Base-by-base conservation (phyloP, 1,284 basidiomycete species). In the Neotropicomus parvogracilis region DNA sequence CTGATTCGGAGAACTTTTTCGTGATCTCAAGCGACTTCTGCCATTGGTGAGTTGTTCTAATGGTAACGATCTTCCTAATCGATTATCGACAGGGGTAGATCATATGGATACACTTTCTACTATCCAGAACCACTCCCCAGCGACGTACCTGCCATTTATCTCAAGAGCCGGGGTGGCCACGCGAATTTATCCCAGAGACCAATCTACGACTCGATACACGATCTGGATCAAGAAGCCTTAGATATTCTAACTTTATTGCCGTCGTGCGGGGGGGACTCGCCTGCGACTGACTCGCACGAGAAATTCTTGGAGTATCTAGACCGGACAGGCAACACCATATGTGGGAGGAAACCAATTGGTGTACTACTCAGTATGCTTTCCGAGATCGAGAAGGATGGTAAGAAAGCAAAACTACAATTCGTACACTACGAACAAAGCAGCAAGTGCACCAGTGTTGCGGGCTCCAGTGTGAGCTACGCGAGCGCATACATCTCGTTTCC, bases 21-120 rank as follows among this genome's bases (percentile, higher is more conserved):
- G 85, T 99, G 34, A 78, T 97, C 46, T 97, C 94, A 3, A 91
- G 88, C 53, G 97, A 99, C 68, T 99, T 99, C 65, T 99, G 97
- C 63, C 95, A 99, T 66, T 99, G 95, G 95, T 94, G 58, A 51
- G 77, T 49, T 11, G 24, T 17, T 44, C 17, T 41, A 19, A 34
- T 29, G 35, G 35, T 32, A 16, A 38, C 17, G 27, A 41, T 17
- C 21, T 29, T 26, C 31, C 35, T 51, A 42, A 38, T 16, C 49
- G 21, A 46, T 42, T 21, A 28, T 50, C 45, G 17, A 19, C 54
- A 97, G 93, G 94, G 95, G 95, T 10, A 77, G 78, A 6, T 80
- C 93, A 27, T 99, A 97, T 68, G 80, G 79, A 17, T 95, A 95
- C 66, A 97, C 93, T 0, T 86, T 85, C 63, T 98, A 98, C 70